Evolutionary conservation across 129 eudicot species (phyloP).

Genomic region (Solidago caesia): DNA sequence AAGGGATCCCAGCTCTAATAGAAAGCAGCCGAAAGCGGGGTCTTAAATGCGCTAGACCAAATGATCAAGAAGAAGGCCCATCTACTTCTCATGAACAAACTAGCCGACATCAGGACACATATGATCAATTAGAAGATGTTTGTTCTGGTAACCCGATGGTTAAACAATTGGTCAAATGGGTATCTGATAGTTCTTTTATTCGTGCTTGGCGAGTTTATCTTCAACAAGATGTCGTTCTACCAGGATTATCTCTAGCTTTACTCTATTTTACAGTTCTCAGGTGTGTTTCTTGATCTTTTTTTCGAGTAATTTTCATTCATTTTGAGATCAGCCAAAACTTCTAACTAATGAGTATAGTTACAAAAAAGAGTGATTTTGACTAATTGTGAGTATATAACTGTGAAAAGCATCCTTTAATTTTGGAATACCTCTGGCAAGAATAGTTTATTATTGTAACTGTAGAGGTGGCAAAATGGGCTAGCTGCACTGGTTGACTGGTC

Average conservation of each 20-base stretch:
- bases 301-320: neutral
- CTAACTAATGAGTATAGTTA: neutral
- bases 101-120: constrained; percentile 5
- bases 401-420: neutral
- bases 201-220: constrained; percentile 76
- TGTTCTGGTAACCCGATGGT: constrained; percentile 8
- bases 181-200: constrained; percentile 41
- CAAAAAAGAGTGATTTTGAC: neutral
- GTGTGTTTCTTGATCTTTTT: constrained; percentile 22
- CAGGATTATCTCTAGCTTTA: constrained; percentile 83
- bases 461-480: too few relatives aligned
- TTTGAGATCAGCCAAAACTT: neutral
- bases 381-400: neutral
- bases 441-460: too few relatives aligned
- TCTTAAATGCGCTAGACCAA: constrained; percentile 12
- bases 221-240: constrained; percentile 79
- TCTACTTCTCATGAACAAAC: constrained; percentile 37
- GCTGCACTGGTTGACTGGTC: too few relatives aligned
- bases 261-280: constrained; percentile 88
- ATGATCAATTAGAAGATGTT: constrained; percentile 21
- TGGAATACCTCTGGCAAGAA: too few relatives aligned
- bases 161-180: constrained; percentile 25
- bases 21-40: constrained; percentile 51
- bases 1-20: constrained; percentile 63
- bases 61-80: constrained; percentile 38